A percentile compares a stretch with the other conserved stretches of the same genome.
These are phyloP conservation scores for Tuber melanosporum DNA, from an alignment of 495 filamentous ascomycete genomes.

Conservation along the genomic window DNA sequence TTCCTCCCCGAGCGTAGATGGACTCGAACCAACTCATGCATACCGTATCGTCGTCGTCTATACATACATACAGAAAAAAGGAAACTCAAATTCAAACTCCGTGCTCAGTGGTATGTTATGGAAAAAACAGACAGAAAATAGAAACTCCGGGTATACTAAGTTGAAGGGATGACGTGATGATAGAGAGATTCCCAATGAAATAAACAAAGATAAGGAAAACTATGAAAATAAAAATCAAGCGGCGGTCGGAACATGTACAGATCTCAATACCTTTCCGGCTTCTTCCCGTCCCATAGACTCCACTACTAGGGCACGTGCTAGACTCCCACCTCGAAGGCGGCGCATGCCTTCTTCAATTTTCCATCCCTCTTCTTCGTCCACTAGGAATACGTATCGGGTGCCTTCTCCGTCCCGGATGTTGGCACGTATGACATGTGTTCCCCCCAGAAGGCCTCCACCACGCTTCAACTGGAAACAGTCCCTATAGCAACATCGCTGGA, in stretches of 20 bases:
- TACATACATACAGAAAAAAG: background rate
- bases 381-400: slow-evolving; percentile 73
- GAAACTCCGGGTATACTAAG: slow-evolving; percentile 13
- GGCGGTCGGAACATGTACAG: slow-evolving; percentile 20
- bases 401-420: slow-evolving; percentile 77
- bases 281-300: slow-evolving; percentile 44
- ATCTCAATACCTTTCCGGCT: slow-evolving; percentile 34
- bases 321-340: slow-evolving; percentile 59
- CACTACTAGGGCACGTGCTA: slow-evolving; percentile 42
- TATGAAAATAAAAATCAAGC: slow-evolving; percentile 10
- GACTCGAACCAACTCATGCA: background rate
- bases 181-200: slow-evolving; percentile 11
- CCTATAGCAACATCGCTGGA: slow-evolving; percentile 32
- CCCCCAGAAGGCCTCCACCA: slow-evolving; percentile 22
- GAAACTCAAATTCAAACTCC: slow-evolving; percentile 17
- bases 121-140: slow-evolving; percentile 3
- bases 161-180: slow-evolving; percentile 2
- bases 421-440: slow-evolving; percentile 71
- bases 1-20: background rate
- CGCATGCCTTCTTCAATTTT: slow-evolving; percentile 81
- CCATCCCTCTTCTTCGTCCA: slow-evolving; percentile 81
- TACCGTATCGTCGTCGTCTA: background rate
- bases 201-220: background rate
- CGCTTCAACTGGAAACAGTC: slow-evolving; percentile 36
- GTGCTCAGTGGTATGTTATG: slow-evolving; percentile 17